Evolutionary conservation across 2,329 filamentous ascomycete species (phyloP), one percentile per base, ranked within the genome.

Genomic region (Elsinoe australis): DNA sequence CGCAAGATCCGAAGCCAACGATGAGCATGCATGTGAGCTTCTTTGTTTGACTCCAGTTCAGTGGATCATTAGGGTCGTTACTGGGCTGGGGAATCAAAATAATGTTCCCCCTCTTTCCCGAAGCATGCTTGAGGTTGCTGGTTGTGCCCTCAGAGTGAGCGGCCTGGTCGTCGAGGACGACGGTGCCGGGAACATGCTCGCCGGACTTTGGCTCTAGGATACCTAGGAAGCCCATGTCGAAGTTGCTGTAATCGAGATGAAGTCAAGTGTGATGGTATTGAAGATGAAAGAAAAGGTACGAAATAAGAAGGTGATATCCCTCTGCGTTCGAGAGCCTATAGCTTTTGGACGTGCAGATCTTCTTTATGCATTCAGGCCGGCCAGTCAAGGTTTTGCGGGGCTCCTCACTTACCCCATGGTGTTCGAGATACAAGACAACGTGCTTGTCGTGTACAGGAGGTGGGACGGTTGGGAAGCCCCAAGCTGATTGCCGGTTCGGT

Each of bases 1-100:
- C 56, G 4, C 59, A 53, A 0, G 62, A 59, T 3, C 63, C 63
- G 24, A 59, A 63, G 5, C 55, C 55, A 24, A 64, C 56, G 41
- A 65, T 63, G 47, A 51, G 32, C 53, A 64, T 62, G 49, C 65
- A 58, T 45, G 50, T 47, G 21, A 58, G 36, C 53, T 66, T 66
- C 56, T 63, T 63, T 15, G 44, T 18, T 12, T 34, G 28, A 2
- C 54, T 53, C 50, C 50, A 52, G 41, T 52, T 77, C 24, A 78
- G 60, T 2, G 74, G 75, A 50, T 78, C 75, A 29, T 75, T 71
- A 2, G 72, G 69, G 51, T 77, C 71, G 24, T 49, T 58, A 0
- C 71, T 72, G 1, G 74, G 74, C 0, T 66, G 64, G 1, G 75
- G 75, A 7, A 76, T 66, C 9, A 78, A 61, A 14, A 78, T 71